Evolutionary conservation across 176 grass and related monocot genomes (phyloP).

Genomic region (Cocos nucifera): DNA sequence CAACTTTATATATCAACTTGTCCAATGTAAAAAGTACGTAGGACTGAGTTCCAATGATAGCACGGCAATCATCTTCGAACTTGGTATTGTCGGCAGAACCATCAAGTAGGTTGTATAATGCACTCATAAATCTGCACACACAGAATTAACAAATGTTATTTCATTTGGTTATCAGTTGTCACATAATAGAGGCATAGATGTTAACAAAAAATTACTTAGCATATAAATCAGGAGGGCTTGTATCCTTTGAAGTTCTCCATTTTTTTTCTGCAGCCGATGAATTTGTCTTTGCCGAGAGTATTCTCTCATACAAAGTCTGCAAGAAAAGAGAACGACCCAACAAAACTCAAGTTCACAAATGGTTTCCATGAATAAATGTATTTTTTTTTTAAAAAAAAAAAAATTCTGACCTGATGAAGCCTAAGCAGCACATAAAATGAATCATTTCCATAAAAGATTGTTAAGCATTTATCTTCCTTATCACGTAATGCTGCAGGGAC

Average conservation of each 20-base stretch:
- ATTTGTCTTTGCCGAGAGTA: constrained; percentile 92
- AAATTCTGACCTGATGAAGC: constrained; percentile 74
- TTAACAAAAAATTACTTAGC: constrained; percentile 55
- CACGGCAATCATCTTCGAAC: constrained; percentile 97
- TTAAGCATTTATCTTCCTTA: constrained; percentile 44
- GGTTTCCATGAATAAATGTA: not conserved
- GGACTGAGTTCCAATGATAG: constrained; percentile 93
- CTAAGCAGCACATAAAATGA: constrained; percentile 90
- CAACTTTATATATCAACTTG: constrained; percentile 97
- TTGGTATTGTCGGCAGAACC: constrained; percentile 95
- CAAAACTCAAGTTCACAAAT: too few species aligned
- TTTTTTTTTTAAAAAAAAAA: not conserved
- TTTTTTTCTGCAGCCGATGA: constrained; percentile 81
- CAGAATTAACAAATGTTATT: too few species aligned
- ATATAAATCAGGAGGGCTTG: constrained; percentile 82
- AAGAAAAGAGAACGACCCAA: constrained; percentile 8
- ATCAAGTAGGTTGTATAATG: constrained; percentile 83
- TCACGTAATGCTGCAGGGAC: constrained; percentile 57
- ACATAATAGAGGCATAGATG: not conserved
- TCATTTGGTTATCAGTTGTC: too few species aligned
- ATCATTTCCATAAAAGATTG: constrained; percentile 93
- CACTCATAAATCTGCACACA: constrained; percentile 69
- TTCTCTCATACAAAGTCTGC: constrained; percentile 88
- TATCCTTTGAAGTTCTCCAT: constrained; percentile 95
- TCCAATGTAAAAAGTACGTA: constrained; percentile 98